Evolutionary conservation across 2,329 filamentous ascomycete genomes (phyloP), one percentile per base, ranked within the genome.

Genomic region (Escovopsis weberi): DNA sequence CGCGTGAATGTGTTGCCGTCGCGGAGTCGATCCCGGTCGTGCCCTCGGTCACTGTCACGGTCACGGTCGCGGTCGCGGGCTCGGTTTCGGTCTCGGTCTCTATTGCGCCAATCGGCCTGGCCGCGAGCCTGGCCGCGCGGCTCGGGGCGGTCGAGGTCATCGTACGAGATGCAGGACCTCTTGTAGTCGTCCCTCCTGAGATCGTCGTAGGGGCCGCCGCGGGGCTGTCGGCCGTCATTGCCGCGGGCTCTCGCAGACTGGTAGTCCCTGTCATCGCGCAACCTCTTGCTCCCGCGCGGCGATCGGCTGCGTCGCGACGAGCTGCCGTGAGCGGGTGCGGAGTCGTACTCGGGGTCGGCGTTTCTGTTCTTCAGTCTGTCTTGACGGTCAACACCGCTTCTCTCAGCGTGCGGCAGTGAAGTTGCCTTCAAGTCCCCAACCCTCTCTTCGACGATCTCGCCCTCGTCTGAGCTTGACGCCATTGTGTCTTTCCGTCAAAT

Each of bases 331-430:
- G 62, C 67, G 39, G 66, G 61, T 48, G 59, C 59, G 50, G 62
- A 56, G 57, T 66, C 66, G 64, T 64, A 56, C 37, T 74, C 72
- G 52, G 75, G 75, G 49, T 75, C 77, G 57, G 74, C 73, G 53
- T 66, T 59, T 70, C 69, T 74, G 61, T 65, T 70, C 65, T 73
- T 77, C 67, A 66, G 73, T 88, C 86, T 94, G 83, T 82, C 75
- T 74, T 72, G 78, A 77, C 82, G 83, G 85, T 94, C 84, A 94
- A 94, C 80, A 76, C 74, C 79, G 76, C 69, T 80, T 81, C 78
- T 74, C 75, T 80, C 77, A 73, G 75, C 67, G 64, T 73, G 74
- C 72, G 74, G 70, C 73, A 80, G 77, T 80, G 82, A 81, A 85
- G 82, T 84, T 91, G 85, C 85, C 85, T 91, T 91, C 63, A 65